Conservation (phyloP, 768 basidiomycete species). For the Asterophora lycoperdoides region DNA sequence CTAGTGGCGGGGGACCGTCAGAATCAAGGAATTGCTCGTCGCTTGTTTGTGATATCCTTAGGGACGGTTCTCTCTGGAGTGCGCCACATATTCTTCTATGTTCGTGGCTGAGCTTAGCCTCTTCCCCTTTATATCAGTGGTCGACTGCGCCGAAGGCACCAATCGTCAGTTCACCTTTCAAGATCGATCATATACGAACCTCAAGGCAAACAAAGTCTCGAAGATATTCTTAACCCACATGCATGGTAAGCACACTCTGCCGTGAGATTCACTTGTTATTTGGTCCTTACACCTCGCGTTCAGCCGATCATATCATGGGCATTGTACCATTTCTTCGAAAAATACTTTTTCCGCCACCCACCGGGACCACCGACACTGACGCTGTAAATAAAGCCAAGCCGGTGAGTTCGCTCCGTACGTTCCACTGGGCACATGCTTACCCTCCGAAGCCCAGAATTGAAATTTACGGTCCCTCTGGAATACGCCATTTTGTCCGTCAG, state of each 20-base stretch:
- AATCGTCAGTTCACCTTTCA: conserved; percentile 61
- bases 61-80: conserved; percentile 67
- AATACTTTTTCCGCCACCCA: conserved; percentile 45
- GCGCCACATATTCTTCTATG: conserved; percentile 19
- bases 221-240: conserved; percentile 85
- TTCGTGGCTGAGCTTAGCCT: not conserved
- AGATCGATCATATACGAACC: conserved; percentile 30
- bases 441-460: conserved; percentile 50
- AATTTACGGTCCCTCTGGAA: conserved; percentile 76
- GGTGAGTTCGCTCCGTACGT: conserved; percentile 10
- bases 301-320: conserved; percentile 75
- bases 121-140: conserved; percentile 37
- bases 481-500: conserved; percentile 70
- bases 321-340: conserved; percentile 62
- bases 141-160: conserved; percentile 84
- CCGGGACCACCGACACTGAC: conserved; percentile 13
- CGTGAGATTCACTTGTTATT: not conserved
- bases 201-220: conserved; percentile 45
- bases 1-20: conserved; percentile 72
- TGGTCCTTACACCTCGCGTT: conserved; percentile 1
- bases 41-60: conserved; percentile 55
- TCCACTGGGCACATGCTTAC: conserved; percentile 1
- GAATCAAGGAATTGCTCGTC: conserved; percentile 74
- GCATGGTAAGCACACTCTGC: conserved; percentile 49
- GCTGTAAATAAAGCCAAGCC: conserved; percentile 13